Evolutionary conservation across 2,329 filamentous ascomycete species (phyloP).

Genomic region (Trichoderma hamatum): DNA sequence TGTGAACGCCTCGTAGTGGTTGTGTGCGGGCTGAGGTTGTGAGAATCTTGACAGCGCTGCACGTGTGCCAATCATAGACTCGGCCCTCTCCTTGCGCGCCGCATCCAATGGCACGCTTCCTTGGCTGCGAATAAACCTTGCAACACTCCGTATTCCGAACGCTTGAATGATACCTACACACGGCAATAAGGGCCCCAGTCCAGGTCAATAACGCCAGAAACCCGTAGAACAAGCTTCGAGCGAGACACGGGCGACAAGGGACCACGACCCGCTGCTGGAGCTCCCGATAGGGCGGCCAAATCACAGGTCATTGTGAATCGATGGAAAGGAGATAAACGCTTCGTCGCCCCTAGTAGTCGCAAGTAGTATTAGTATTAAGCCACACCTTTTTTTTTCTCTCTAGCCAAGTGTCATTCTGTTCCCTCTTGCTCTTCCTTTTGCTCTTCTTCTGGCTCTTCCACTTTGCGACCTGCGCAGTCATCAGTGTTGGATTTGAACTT

Average conservation of each 20-base stretch:
- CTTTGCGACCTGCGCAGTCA: not conserved
- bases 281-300: constrained; percentile 17
- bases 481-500: not conserved
- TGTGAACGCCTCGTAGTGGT: constrained; percentile 5
- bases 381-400: constrained; percentile 3
- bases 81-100: not conserved
- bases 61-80: constrained; percentile 15
- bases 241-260: constrained; percentile 23
- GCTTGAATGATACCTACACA: not conserved
- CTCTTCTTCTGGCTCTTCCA: not conserved
- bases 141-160: not conserved
- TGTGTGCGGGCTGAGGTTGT: constrained; percentile 20
- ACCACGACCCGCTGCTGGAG: constrained; percentile 27
- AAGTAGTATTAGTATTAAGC: constrained; percentile 12
- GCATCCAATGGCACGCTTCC: not conserved
- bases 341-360: not conserved
- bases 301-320: constrained; percentile 9
- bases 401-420: not conserved
- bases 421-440: not conserved
- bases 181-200: constrained; percentile 1
- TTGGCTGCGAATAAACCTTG: not conserved
- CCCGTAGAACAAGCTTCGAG: constrained; percentile 22
- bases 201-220: constrained; percentile 6
- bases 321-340: constrained; percentile 24
- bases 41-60: constrained; percentile 15